Percentiles rank a stretch among this genome's conserved stretches.
Conservation (phyloP, 805 yeast genomes). For the Teunomyces lycoperdinae region DNA sequence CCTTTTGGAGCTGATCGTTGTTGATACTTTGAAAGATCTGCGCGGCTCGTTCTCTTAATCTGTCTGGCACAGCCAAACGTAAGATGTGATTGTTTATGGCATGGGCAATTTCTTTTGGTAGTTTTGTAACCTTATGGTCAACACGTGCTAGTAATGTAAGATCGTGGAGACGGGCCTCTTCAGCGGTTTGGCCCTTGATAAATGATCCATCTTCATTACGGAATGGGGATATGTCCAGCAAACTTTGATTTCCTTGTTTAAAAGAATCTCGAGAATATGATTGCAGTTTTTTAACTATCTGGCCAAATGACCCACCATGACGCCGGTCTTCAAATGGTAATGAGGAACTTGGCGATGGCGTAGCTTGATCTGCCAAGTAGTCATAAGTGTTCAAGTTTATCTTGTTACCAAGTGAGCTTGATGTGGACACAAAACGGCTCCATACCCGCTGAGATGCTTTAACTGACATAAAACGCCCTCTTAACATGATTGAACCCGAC, state of each 20-base stretch:
- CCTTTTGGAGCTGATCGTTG: slow-evolving; percentile 53
- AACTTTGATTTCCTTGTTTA: background rate
- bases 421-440: background rate
- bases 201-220: slow-evolving; percentile 40
- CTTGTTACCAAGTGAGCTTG: background rate
- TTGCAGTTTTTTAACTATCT: slow-evolving; percentile 20
- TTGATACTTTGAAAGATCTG: slow-evolving; percentile 49
- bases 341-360: background rate
- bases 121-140: slow-evolving; percentile 46
- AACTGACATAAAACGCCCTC: background rate
- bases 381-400: background rate
- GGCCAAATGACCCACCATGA: slow-evolving; percentile 23
- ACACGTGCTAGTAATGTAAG: slow-evolving; percentile 56
- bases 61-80: slow-evolving; percentile 58
- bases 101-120: slow-evolving; percentile 57
- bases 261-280: slow-evolving; percentile 9
- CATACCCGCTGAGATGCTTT: no score
- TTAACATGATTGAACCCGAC: background rate
- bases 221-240: slow-evolving; percentile 25
- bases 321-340: slow-evolving; percentile 18
- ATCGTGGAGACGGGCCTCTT: slow-evolving; percentile 56
- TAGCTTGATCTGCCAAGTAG: background rate
- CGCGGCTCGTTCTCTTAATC: slow-evolving; percentile 61
- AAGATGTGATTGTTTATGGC: slow-evolving; percentile 65
- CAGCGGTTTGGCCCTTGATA: slow-evolving; percentile 42